Conservation (phyloP, 345 rosid species). For the Lepidium didymum region DNA sequence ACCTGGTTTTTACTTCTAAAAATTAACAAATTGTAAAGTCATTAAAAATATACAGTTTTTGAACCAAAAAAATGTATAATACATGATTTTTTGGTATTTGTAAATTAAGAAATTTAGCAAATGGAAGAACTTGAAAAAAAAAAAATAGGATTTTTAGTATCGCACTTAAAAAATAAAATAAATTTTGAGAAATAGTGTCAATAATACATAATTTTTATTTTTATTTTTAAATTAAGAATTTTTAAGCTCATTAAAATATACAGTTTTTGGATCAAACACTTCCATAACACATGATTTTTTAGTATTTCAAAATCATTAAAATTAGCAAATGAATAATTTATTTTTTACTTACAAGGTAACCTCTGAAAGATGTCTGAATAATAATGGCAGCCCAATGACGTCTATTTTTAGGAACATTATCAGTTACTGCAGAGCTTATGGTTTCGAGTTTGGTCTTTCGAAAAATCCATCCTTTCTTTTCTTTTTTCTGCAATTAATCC, state of each 20-base stretch:
- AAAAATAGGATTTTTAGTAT: background rate
- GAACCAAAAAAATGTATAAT: background rate
- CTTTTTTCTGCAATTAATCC: slow-evolving; percentile 43
- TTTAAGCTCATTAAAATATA: background rate
- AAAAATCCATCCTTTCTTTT: slow-evolving; percentile 76
- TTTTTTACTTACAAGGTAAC: slow-evolving; percentile 61
- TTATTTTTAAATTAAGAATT: no score
- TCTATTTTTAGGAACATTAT: slow-evolving; percentile 24
- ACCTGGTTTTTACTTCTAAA: no score
- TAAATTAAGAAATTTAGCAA: no score
- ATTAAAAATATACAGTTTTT: background rate
- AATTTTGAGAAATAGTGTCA: background rate
- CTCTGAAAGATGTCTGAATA: slow-evolving; percentile 79
- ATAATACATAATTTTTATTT: background rate
- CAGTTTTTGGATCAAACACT: background rate
- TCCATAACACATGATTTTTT: background rate
- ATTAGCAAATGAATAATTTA: background rate
- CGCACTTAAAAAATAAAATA: background rate
- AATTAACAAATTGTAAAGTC: background rate
- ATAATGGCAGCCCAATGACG: slow-evolving; percentile 70
- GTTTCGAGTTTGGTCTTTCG: slow-evolving; percentile 39
- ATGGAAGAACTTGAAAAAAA: no score
- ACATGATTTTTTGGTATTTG: no score
- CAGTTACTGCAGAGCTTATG: background rate
- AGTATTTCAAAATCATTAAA: background rate